phyloP scores from a whole-genome alignment of 345 rosid species.

The Aquilaria yunnanensis region DNA sequence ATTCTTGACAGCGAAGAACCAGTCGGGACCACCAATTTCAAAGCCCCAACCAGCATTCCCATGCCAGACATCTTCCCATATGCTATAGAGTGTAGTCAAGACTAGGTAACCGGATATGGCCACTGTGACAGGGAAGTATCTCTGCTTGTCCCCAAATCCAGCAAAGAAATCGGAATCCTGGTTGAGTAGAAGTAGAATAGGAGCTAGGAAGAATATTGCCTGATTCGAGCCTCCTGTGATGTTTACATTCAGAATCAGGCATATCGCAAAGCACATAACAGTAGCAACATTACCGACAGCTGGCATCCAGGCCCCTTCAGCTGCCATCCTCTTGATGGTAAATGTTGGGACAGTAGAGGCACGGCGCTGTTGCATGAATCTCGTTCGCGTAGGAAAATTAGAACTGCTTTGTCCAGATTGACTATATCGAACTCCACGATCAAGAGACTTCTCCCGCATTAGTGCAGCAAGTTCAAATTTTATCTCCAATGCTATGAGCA shows the following conservation, averaged over 20 bases:
- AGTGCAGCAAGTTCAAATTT: conserved; percentile 92
- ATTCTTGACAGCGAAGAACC: conserved; percentile 92
- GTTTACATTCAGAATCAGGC: conserved; percentile 79
- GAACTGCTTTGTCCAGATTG: conserved; percentile 52
- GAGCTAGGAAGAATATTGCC: conserved; percentile 95
- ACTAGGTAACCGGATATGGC: conserved; percentile 75
- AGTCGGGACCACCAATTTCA: conserved; percentile 88
- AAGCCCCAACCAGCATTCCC: conserved; percentile 88
- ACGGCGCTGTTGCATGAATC: conserved; percentile 94
- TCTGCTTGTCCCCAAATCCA: conserved; percentile 96
- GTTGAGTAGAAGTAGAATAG: conserved; percentile 88
- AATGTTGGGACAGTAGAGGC: conserved; percentile 60
- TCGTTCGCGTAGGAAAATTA: conserved; percentile 63
- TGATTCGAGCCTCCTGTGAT: conserved; percentile 88
- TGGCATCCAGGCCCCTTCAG: conserved; percentile 99
- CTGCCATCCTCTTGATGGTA: conserved; percentile 87
- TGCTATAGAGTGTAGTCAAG: conserved; percentile 53
- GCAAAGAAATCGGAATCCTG: conserved; percentile 97
- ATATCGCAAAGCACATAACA: conserved; percentile 89
- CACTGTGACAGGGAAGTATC: conserved; percentile 87
- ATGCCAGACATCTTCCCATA: conserved; percentile 91
- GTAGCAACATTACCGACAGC: conserved; percentile 94
- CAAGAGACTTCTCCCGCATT: conserved; percentile 76
- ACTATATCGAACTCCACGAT: conserved; percentile 55
- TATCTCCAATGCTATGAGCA: conserved; percentile 93